Evolutionary conservation across 2,329 filamentous ascomycete species (phyloP).

Genomic region (Monosporascus cannonballus): DNA sequence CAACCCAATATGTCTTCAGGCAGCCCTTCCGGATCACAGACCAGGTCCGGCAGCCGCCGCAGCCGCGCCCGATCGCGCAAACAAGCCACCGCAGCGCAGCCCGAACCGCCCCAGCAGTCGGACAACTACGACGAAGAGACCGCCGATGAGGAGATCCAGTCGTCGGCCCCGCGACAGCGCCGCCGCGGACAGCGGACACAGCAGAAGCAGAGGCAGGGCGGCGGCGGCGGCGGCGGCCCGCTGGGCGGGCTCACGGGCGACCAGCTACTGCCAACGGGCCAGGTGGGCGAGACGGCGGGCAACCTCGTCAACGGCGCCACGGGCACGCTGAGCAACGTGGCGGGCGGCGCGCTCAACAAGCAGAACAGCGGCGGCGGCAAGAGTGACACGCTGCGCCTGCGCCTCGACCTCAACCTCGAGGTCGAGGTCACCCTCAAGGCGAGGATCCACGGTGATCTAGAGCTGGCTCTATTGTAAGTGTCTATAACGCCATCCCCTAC

Average conservation of each 20-base stretch:
- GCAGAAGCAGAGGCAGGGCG: slow-evolving; percentile 15
- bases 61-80: slow-evolving; percentile 20
- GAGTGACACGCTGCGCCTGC: slow-evolving; percentile 61
- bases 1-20: slow-evolving; percentile 18
- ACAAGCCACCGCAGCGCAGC: slow-evolving; percentile 14
- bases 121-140: slow-evolving; percentile 15
- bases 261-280: slow-evolving; percentile 21
- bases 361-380: slow-evolving; percentile 31
- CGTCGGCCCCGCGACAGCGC: slow-evolving; percentile 16
- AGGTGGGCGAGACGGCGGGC: slow-evolving; percentile 25
- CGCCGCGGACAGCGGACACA: slow-evolving; percentile 14
- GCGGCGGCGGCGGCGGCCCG: slow-evolving; percentile 12
- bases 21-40: slow-evolving; percentile 14
- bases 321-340: slow-evolving; percentile 19
- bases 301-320: slow-evolving; percentile 21
- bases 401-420: slow-evolving; percentile 75
- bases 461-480: slow-evolving; percentile 60
- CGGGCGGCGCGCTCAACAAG: slow-evolving; percentile 17
- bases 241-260: slow-evolving; percentile 15
- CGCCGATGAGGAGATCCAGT: slow-evolving; percentile 19
- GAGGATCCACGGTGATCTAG: slow-evolving; percentile 78
- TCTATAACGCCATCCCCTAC: neutral
- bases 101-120: slow-evolving; percentile 14
- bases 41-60: slow-evolving; percentile 17
- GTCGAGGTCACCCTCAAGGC: slow-evolving; percentile 83